A percentile compares a stretch with the other conserved stretches of the same genome.
phyloP scores from a whole-genome alignment of 129 eudicot species.

The Escallonia herrerae region DNA sequence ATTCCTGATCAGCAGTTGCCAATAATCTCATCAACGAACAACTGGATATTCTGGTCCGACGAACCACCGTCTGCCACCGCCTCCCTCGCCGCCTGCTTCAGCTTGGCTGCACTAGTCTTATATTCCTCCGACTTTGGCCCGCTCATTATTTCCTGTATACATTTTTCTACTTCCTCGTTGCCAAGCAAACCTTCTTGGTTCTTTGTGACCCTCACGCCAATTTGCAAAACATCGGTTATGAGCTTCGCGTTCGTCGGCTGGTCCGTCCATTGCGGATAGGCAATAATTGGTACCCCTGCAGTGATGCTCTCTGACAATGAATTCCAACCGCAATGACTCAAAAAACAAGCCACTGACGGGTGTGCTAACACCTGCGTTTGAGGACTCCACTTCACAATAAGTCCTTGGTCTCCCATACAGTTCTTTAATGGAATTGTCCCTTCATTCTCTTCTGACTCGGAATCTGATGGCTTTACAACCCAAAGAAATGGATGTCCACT shows the following conservation, averaged over 20 bases:
- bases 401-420: slow-evolving; percentile 32
- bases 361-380: slow-evolving; percentile 33
- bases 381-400: slow-evolving; percentile 44
- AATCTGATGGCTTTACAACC: slow-evolving; percentile 17
- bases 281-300: slow-evolving; percentile 45
- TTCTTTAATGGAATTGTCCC: slow-evolving; percentile 8
- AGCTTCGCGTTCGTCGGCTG: slow-evolving; percentile 50
- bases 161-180: slow-evolving; percentile 26
- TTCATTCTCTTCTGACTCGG: slow-evolving; percentile 6
- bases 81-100: slow-evolving; percentile 30
- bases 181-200: slow-evolving; percentile 6
- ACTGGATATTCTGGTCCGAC: slow-evolving; percentile 31
- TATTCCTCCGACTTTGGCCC: slow-evolving; percentile 28
- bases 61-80: slow-evolving; percentile 33
- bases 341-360: slow-evolving; percentile 36
- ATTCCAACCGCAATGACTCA: slow-evolving; percentile 65
- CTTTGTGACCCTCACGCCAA: slow-evolving; percentile 29
- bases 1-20: neutral
- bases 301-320: slow-evolving; percentile 31
- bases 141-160: slow-evolving; percentile 31
- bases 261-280: slow-evolving; percentile 45
- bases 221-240: slow-evolving; percentile 26
- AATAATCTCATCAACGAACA: slow-evolving; percentile 30
- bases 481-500: slow-evolving; percentile 32
- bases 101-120: slow-evolving; percentile 19